Conservation (phyloP, 2,329 filamentous ascomycete genomes). For the Venturia carpophila region DNA sequence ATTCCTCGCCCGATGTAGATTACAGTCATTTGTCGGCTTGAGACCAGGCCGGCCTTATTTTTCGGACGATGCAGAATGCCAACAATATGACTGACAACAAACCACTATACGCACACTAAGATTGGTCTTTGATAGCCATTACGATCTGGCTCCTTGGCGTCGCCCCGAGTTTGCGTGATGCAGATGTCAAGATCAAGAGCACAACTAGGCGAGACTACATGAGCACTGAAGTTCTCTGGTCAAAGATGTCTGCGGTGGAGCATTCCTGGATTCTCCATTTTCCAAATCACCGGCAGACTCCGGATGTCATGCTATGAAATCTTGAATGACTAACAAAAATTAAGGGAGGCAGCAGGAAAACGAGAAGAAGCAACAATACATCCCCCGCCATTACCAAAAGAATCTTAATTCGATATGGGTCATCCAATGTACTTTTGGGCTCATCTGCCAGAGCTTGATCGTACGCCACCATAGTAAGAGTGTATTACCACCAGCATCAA, state of each 20-base stretch:
- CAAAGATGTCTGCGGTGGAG: background rate
- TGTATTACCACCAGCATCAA: background rate
- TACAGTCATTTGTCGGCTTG: background rate
- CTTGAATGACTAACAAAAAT: background rate
- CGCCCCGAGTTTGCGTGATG: background rate
- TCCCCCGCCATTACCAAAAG: background rate
- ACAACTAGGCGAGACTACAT: background rate
- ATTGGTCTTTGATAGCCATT: background rate
- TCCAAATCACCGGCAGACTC: background rate
- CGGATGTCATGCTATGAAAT: background rate
- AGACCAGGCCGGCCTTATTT: no score
- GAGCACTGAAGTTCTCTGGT: background rate
- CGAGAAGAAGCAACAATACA: background rate
- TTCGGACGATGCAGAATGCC: background rate
- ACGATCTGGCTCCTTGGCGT: background rate
- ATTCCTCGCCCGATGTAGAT: background rate
- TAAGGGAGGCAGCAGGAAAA: background rate
- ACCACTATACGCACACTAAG: background rate
- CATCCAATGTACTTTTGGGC: background rate
- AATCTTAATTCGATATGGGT: background rate
- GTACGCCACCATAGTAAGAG: background rate
- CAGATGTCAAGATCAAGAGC: background rate
- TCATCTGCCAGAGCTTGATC: background rate
- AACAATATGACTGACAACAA: background rate
- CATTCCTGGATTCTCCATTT: background rate